Conservation (phyloP, 768 basidiomycete genomes). For the Cubamyces lactineus region DNA sequence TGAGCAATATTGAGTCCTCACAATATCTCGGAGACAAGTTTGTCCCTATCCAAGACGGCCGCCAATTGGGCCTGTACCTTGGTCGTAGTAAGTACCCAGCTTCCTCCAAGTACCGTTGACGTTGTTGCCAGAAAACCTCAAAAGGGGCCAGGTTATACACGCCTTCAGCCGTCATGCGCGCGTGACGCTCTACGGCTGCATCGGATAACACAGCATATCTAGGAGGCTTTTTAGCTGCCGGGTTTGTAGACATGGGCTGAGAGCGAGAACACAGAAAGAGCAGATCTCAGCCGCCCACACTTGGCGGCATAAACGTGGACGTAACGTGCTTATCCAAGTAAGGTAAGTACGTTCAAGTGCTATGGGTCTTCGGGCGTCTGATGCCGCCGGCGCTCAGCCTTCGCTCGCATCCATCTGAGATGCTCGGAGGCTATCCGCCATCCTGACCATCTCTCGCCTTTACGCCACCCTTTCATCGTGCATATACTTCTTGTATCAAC, state of each 20-base stretch:
- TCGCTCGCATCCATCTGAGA: neutral
- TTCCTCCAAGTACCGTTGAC: slow-evolving; percentile 13
- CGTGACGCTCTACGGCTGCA: neutral
- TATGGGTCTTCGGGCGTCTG: neutral
- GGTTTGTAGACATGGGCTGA: neutral
- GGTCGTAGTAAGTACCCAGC: slow-evolving; percentile 30
- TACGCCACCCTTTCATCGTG: too few relatives aligned
- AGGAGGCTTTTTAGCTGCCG: slow-evolving; percentile 18
- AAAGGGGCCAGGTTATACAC: slow-evolving; percentile 8
- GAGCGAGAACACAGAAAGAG: neutral
- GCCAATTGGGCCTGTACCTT: slow-evolving; percentile 21
- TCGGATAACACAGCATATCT: slow-evolving; percentile 3
- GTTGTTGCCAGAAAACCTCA: slow-evolving; percentile 21
- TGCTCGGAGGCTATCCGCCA: too few relatives aligned
- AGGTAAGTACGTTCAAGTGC: neutral
- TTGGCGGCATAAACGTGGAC: neutral
- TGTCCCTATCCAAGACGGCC: slow-evolving; percentile 24
- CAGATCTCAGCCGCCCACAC: neutral
- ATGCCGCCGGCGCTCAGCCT: neutral
- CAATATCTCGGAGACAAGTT: slow-evolving; percentile 11
- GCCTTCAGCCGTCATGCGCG: slow-evolving; percentile 5
- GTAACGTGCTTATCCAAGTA: neutral
- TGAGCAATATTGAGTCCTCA: slow-evolving; percentile 15
- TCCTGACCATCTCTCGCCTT: too few relatives aligned
- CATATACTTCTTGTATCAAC: too few relatives aligned